Evolutionary conservation across 805 yeast genomes (phyloP).

Genomic region (Sugiyamaella lignohabitans): DNA sequence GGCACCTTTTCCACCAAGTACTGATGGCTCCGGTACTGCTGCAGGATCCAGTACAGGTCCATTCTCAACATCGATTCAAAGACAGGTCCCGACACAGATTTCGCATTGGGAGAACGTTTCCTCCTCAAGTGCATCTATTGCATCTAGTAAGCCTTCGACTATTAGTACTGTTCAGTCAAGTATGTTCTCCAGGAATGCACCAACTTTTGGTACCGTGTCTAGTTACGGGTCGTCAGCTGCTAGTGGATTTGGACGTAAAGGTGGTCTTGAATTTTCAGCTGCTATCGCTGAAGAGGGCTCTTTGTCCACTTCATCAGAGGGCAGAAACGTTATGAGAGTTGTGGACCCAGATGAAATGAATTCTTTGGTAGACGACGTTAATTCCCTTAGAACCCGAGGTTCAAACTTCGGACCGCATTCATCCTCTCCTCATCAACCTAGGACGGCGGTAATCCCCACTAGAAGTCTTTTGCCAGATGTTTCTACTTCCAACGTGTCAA

Average conservation of each 20-base stretch:
- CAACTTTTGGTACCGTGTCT: constrained; percentile 10
- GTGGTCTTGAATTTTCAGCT: constrained; percentile 1
- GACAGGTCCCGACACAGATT: too few relatives aligned
- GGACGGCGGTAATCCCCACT: constrained; percentile 4
- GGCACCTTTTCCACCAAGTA: not conserved
- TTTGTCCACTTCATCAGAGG: constrained; percentile 11
- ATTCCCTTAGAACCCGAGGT: constrained; percentile 1
- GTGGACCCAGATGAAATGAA: constrained; percentile 16
- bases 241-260: not conserved
- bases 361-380: constrained; percentile 11
- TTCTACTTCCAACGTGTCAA: constrained; percentile 3
- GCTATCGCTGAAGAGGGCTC: constrained; percentile 9
- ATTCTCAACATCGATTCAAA: not conserved
- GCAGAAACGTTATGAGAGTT: constrained; percentile 17
- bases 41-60: not conserved
- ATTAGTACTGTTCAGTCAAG: constrained; percentile 15
- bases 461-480: constrained; percentile 15
- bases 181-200: constrained; percentile 16
- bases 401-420: constrained; percentile 1
- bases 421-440: constrained; percentile 8
- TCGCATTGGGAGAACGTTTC: not conserved
- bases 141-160: constrained; percentile 13
- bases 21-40: not conserved
- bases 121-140: constrained; percentile 6
- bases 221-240: constrained; percentile 11